These are phyloP conservation scores for Haematococcus sp. DNA, from an alignment of 139 green algal genomes.

Conservation along the genomic window DNA sequence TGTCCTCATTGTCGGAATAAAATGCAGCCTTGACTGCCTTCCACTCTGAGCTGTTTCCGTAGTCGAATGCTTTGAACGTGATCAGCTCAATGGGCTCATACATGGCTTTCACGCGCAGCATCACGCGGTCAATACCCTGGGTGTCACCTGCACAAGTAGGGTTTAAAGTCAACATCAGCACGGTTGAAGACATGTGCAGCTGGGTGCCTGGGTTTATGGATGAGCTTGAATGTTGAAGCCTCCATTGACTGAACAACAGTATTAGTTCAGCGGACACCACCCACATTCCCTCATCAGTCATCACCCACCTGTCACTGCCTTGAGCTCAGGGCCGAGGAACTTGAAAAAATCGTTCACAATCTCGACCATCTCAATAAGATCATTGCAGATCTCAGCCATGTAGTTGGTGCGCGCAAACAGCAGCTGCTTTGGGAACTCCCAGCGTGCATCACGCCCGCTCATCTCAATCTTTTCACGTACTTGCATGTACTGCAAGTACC, in stretches of 20 bases:
- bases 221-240: too few relatives aligned
- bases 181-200: too few relatives aligned
- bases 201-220: too few relatives aligned
- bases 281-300: background rate
- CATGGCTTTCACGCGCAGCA: slow-evolving; percentile 79
- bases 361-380: slow-evolving; percentile 81
- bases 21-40: slow-evolving; percentile 62
- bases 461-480: slow-evolving; percentile 86
- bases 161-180: background rate
- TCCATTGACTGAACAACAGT: too few relatives aligned
- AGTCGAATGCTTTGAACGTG: slow-evolving; percentile 78
- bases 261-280: too few relatives aligned
- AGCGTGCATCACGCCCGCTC: slow-evolving; percentile 75
- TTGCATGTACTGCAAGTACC: slow-evolving; percentile 80
- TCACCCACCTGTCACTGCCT: slow-evolving; percentile 77
- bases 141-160: slow-evolving; percentile 54
- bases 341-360: slow-evolving; percentile 86
- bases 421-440: slow-evolving; percentile 87
- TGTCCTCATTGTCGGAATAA: slow-evolving; percentile 71
- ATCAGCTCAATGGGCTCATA: slow-evolving; percentile 72
- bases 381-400: slow-evolving; percentile 77
- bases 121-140: slow-evolving; percentile 74
- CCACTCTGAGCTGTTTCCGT: slow-evolving; percentile 61
- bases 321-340: slow-evolving; percentile 91
- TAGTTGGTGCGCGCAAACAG: slow-evolving; percentile 88